Percentiles rank a stretch among this genome's conserved stretches.
These are phyloP conservation scores for Beauveria sp. DNA, from an alignment of 2,329 filamentous ascomycete species.

Conservation along the genomic window DNA sequence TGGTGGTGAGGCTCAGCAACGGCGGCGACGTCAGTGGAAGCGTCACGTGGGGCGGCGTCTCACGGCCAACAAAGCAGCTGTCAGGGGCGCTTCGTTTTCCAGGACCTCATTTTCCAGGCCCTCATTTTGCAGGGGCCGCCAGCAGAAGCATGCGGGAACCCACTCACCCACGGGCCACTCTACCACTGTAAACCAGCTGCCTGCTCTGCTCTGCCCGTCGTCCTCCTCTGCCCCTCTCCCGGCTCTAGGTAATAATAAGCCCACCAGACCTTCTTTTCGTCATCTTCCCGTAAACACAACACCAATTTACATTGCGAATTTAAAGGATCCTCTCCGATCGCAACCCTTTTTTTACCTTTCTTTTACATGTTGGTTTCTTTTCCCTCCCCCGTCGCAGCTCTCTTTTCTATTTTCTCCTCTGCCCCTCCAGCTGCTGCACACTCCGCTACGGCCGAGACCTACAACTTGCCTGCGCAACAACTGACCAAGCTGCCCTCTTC, in stretches of 20 bases:
- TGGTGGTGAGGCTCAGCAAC: constrained; percentile 6
- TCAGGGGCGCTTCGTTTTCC: neutral
- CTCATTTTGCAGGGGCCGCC: neutral
- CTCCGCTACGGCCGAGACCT: constrained; percentile 6
- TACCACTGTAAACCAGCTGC: neutral
- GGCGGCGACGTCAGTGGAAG: constrained; percentile 6
- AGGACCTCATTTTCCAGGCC: neutral
- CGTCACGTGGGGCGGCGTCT: constrained; percentile 26
- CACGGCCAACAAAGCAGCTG: constrained; percentile 19
- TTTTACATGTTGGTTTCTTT: neutral
- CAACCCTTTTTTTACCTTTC: neutral
- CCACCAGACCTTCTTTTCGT: constrained; percentile 5
- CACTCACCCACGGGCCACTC: constrained; percentile 17
- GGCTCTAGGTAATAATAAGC: neutral
- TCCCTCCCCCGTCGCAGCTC: neutral
- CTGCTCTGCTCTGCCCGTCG: neutral
- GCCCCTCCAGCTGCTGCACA: neutral
- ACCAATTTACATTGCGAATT: neutral
- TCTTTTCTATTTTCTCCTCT: neutral
- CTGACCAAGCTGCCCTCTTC: constrained; percentile 11
- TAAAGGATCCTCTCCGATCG: neutral
- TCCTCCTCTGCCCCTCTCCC: neutral
- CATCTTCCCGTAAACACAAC: neutral
- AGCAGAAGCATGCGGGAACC: constrained; percentile 15
- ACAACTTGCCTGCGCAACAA: constrained; percentile 4